These are phyloP conservation scores for Scheffersomyces spartinae DNA, from an alignment of 805 yeast species.

Conservation along the genomic window DNA sequence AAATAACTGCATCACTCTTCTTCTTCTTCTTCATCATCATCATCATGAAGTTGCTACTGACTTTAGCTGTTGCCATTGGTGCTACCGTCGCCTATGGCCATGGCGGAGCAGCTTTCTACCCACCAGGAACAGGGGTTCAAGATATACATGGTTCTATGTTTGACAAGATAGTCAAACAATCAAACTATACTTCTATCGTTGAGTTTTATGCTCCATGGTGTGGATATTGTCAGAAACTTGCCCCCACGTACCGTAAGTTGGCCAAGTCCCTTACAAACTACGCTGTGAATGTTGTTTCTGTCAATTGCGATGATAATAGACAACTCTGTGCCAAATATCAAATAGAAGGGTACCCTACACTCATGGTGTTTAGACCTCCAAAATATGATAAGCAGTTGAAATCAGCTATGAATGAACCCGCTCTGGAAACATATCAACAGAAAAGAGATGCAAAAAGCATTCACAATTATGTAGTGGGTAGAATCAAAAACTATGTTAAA, in stretches of 20 bases:
- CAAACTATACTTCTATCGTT: conserved; percentile 73
- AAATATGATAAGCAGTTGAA: conserved; percentile 29
- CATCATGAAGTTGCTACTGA: conserved; percentile 1
- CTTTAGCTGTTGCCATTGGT: conserved; percentile 5
- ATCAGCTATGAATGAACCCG: conserved; percentile 22
- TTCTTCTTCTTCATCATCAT: background rate
- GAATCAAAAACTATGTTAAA: conserved; percentile 58
- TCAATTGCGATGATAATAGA: conserved; percentile 76
- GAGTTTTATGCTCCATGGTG: conserved; percentile 98
- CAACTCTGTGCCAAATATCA: conserved; percentile 54
- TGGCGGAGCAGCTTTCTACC: conserved; percentile 47
- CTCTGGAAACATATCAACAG: conserved; percentile 49
- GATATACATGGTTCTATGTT: no score
- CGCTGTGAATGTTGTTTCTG: conserved; percentile 60
- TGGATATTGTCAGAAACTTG: conserved; percentile 76
- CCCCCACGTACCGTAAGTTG: conserved; percentile 51
- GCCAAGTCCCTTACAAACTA: conserved; percentile 47
- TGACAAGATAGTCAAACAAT: conserved; percentile 48
- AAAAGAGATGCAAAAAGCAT: conserved; percentile 47
- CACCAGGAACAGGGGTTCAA: no score
- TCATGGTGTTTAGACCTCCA: conserved; percentile 76
- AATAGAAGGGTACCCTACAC: conserved; percentile 75
- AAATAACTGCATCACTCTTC: no score
- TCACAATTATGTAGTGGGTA: conserved; percentile 39
- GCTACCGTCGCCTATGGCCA: conserved; percentile 32